Conservation (phyloP, 768 basidiomycete species). For the Boletus eberwhitei region DNA sequence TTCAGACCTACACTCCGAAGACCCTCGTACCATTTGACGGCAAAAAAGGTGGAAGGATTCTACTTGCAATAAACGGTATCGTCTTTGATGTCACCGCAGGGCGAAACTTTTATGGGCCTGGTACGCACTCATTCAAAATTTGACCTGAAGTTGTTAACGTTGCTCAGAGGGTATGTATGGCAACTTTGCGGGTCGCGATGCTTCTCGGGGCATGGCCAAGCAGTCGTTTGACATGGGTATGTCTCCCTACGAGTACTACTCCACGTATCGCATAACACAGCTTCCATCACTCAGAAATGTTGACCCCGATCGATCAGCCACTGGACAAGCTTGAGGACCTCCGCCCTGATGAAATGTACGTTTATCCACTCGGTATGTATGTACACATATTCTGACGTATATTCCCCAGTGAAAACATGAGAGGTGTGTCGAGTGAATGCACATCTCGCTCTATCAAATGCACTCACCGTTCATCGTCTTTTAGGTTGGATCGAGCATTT, state of each 20-base stretch:
- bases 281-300: slow-evolving; percentile 60
- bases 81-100: slow-evolving; percentile 95
- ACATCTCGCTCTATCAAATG: background rate
- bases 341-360: slow-evolving; percentile 78
- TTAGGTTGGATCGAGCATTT: slow-evolving; percentile 94
- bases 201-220: slow-evolving; percentile 95
- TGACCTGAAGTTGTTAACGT: background rate
- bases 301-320: slow-evolving; percentile 82
- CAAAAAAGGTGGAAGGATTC: slow-evolving; percentile 62
- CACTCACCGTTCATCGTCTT: slow-evolving; percentile 3
- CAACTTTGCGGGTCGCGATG: slow-evolving; percentile 96
- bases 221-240: slow-evolving; percentile 91
- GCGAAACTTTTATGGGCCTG: slow-evolving; percentile 90
- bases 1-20: slow-evolving; percentile 74
- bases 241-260: slow-evolving; percentile 21
- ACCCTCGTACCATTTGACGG: slow-evolving; percentile 69
- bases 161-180: slow-evolving; percentile 88
- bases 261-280: background rate
- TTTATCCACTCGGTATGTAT: slow-evolving; percentile 3
- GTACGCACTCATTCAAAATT: slow-evolving; percentile 42
- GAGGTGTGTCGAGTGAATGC: slow-evolving; percentile 41
- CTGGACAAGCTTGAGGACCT: slow-evolving; percentile 83
- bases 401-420: slow-evolving; percentile 80
- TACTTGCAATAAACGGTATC: slow-evolving; percentile 80
- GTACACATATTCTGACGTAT: background rate